phyloP scores from a whole-genome alignment of 805 yeast genomes.

The Tetrapisispora iriomotensis region DNA sequence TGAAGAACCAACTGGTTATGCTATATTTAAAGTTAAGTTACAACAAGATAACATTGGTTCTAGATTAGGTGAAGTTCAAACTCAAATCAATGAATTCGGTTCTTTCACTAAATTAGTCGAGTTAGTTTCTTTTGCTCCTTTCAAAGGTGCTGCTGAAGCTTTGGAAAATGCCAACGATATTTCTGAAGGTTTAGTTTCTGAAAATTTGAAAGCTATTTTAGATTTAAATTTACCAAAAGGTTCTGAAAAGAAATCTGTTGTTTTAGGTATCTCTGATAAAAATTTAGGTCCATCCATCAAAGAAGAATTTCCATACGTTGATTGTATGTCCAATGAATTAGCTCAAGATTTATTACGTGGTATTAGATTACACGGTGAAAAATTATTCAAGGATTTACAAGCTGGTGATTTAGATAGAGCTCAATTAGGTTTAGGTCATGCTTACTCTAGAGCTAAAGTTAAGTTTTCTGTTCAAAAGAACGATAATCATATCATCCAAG shows the following conservation, averaged over 20 bases:
- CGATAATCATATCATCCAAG: slow-evolving; percentile 98
- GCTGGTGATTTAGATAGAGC: slow-evolving; percentile 96
- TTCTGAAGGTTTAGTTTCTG: slow-evolving; percentile 93
- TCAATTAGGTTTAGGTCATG: slow-evolving; percentile 97
- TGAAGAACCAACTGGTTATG: slow-evolving; percentile 98
- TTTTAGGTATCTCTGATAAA: slow-evolving; percentile 86
- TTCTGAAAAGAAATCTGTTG: slow-evolving; percentile 52
- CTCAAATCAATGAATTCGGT: slow-evolving; percentile 74
- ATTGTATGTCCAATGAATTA: slow-evolving; percentile 81
- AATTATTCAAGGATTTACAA: slow-evolving; percentile 82
- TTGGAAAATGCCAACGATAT: slow-evolving; percentile 96
- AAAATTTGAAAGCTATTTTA: slow-evolving; percentile 77
- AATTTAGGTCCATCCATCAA: slow-evolving; percentile 95
- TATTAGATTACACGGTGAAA: slow-evolving; percentile 80
- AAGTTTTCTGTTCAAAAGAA: slow-evolving; percentile 98
- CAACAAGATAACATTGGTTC: slow-evolving; percentile 94
- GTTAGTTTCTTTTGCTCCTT: slow-evolving; percentile 92
- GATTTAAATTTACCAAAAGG: slow-evolving; percentile 84
- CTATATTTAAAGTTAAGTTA: slow-evolving; percentile 83
- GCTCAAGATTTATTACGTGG: slow-evolving; percentile 95
- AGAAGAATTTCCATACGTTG: slow-evolving; percentile 80
- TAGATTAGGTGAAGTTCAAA: slow-evolving; percentile 87
- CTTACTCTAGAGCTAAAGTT: slow-evolving; percentile 97
- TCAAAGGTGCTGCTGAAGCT: slow-evolving; percentile 99
- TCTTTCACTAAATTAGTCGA: slow-evolving; percentile 87